These are phyloP conservation scores for Turnera subulata DNA, from an alignment of 345 rosid genomes.

Conservation along the genomic window DNA sequence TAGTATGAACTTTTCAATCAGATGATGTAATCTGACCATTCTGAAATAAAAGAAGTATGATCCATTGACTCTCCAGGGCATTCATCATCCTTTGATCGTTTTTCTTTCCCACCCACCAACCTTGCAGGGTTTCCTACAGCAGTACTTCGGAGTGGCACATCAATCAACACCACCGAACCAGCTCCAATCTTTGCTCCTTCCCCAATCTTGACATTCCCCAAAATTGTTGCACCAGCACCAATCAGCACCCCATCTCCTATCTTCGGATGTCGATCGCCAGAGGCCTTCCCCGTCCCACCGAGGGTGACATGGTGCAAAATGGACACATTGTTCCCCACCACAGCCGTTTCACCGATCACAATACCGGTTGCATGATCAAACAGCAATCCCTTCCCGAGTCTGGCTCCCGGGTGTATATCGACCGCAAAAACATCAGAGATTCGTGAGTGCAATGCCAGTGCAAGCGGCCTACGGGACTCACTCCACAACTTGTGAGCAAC, in stretches of 20 bases:
- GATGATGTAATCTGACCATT: conserved; percentile 88
- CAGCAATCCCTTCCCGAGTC: conserved; percentile 77
- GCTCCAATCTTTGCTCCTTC: conserved; percentile 93
- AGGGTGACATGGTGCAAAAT: conserved; percentile 90
- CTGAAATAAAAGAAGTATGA: conserved; percentile 85
- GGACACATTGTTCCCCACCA: conserved; percentile 86
- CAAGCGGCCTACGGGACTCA: conserved; percentile 70
- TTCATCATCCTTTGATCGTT: conserved; percentile 57
- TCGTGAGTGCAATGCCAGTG: conserved; percentile 88
- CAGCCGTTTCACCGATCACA: conserved; percentile 88
- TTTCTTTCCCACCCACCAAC: conserved; percentile 85
- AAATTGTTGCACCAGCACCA: conserved; percentile 89
- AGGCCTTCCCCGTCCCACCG: conserved; percentile 83
- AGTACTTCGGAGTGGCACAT: conserved; percentile 72
- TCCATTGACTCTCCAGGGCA: conserved; percentile 96
- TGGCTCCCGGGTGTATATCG: conserved; percentile 95
- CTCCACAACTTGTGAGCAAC: conserved; percentile 87
- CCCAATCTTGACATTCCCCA: conserved; percentile 80
- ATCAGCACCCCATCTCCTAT: conserved; percentile 91
- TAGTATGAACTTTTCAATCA: conserved; percentile 14
- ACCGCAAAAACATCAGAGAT: conserved; percentile 88
- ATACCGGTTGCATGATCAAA: conserved; percentile 95
- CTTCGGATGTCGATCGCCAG: conserved; percentile 88
- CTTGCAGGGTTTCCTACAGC: conserved; percentile 96
- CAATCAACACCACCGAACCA: conserved; percentile 80